Conservation (phyloP, 2,329 filamentous ascomycete species). For the Byssochlamys sp. region DNA sequence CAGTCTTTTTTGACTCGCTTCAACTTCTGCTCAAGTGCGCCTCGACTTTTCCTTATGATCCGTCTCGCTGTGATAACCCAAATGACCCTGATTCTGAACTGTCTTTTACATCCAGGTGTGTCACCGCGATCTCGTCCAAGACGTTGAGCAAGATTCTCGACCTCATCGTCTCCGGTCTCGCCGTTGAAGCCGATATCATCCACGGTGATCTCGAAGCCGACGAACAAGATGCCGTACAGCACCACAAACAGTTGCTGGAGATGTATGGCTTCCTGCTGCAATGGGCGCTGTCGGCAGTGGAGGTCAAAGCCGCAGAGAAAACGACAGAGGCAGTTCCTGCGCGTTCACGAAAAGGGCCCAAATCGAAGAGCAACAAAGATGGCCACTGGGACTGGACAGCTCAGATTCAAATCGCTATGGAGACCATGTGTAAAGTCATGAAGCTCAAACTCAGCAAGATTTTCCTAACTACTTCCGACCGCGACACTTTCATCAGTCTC, state of each 20-base stretch:
- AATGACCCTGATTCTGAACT: slow-evolving; percentile 52
- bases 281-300: slow-evolving; percentile 90
- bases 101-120: slow-evolving; percentile 62
- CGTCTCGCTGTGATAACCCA: slow-evolving; percentile 21
- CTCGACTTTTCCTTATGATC: slow-evolving; percentile 39
- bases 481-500: slow-evolving; percentile 85
- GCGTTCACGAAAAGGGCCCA: slow-evolving; percentile 68
- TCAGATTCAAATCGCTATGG: slow-evolving; percentile 79
- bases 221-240: slow-evolving; percentile 73
- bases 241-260: slow-evolving; percentile 86
- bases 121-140: slow-evolving; percentile 66
- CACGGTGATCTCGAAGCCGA: slow-evolving; percentile 81
- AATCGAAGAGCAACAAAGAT: slow-evolving; percentile 59
- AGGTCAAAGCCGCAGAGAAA: slow-evolving; percentile 87
- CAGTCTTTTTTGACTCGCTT: slow-evolving; percentile 76
- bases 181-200: slow-evolving; percentile 73
- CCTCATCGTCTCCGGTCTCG: slow-evolving; percentile 73
- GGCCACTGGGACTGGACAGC: slow-evolving; percentile 77
- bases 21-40: slow-evolving; percentile 95
- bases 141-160: slow-evolving; percentile 88
- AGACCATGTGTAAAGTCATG: slow-evolving; percentile 91
- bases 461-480: slow-evolving; percentile 89
- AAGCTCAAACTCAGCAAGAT: slow-evolving; percentile 86
- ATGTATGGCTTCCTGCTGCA: slow-evolving; percentile 89
- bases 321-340: slow-evolving; percentile 61